Evolutionary conservation across 2,329 filamentous ascomycete species (phyloP), one percentile per base, ranked within the genome.

Genomic region (Fusarium odoratissimum): DNA sequence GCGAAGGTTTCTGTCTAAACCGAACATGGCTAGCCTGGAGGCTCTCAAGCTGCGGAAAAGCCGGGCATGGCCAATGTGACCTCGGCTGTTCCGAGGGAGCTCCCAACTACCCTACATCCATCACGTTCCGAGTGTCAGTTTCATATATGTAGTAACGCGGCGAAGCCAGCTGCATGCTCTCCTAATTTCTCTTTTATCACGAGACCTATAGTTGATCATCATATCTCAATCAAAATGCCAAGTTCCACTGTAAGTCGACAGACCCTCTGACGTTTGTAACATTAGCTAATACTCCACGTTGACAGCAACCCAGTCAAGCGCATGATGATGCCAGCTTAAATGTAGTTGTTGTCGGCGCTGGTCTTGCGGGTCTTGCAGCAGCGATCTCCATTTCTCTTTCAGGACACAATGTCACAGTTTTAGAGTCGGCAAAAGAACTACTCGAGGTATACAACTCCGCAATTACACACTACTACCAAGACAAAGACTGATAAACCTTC

Each of bases 281-380:
- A 25, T 25, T 2, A 17, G 2, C 45, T 31, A n/a, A 48, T n/a
- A 0, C 0, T 4, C 0, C 5, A 0, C 17, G 0, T 3, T 4
- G 1, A 8, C 16, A 45, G 41, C 30, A 57, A 14, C 4, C 38
- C 1, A 17, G 3, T 6, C 13, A 12, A 3, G 4, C 4, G 0
- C 19, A 33, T 0, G 4, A 21, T 6, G 8, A 6, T 9, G 13
- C 2, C 2, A 17, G 6, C 0, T 7, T 56, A 3, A 2, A 10
- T 0, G 38, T 56, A 1, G 5, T 44, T 1, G 16, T 56, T 13
- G 54, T 56, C 12, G 38, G 54, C 0, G 54, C 54, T 9, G 54
- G 54, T 13, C 54, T 57, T 21, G 54, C 54, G 8, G 54, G 54
- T 33, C 54, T 57, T 1, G 30, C 54, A 3, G 38, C 40, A 5